phyloP scores from a whole-genome alignment of 345 rosid genomes.

The Eucalyptus cladocalyx region DNA sequence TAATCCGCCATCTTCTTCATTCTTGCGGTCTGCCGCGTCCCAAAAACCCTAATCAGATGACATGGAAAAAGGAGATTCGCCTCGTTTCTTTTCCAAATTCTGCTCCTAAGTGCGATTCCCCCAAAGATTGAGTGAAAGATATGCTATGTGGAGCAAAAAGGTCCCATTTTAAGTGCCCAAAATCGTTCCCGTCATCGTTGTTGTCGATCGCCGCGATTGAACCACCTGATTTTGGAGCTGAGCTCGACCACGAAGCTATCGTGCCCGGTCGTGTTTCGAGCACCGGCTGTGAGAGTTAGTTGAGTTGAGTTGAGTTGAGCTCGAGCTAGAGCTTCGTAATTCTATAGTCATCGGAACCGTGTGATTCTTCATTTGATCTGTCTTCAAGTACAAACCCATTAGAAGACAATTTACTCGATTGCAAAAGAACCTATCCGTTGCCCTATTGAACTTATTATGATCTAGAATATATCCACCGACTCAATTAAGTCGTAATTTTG shows the following conservation, averaged over 20 bases:
- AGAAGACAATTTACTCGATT: background rate
- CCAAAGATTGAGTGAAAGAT: background rate
- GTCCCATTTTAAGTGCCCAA: background rate
- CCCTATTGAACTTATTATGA: background rate
- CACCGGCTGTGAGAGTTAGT: background rate
- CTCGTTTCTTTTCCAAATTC: background rate
- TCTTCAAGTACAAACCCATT: background rate
- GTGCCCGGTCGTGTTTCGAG: background rate
- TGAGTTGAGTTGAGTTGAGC: background rate
- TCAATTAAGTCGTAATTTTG: background rate
- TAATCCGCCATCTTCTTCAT: background rate
- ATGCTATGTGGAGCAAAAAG: background rate
- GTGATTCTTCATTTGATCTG: background rate
- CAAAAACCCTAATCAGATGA: background rate
- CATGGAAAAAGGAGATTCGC: background rate
- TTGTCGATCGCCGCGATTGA: background rate
- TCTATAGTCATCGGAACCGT: background rate
- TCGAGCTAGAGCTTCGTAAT: background rate
- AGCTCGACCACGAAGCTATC: background rate
- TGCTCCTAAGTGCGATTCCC: background rate
- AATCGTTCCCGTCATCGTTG: background rate
- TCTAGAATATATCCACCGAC: background rate
- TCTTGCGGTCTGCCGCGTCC: background rate
- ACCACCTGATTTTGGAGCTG: background rate
- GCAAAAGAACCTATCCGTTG: background rate